These are phyloP conservation scores for Coemansia sp. DNA, from an alignment of 192 early-diverging fungal species.

Conservation along the genomic window DNA sequence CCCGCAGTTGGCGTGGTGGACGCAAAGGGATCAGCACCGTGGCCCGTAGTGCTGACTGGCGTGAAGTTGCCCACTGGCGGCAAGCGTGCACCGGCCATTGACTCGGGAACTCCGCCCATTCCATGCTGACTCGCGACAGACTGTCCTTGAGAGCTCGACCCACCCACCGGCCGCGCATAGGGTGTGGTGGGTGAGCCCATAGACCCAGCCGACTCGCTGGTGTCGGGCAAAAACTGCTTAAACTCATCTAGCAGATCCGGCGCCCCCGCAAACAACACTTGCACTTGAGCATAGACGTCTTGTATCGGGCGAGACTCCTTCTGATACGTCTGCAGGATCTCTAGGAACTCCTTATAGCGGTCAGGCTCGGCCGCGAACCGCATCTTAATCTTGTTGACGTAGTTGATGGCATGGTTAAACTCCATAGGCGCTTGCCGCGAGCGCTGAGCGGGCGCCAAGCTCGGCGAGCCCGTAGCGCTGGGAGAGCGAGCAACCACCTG, in stretches of 20 bases:
- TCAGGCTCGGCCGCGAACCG: slow-evolving; percentile 93
- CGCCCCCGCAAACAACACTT: slow-evolving; percentile 80
- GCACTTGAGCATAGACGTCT: slow-evolving; percentile 97
- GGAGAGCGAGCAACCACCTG: slow-evolving; percentile 32
- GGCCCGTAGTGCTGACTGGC: slow-evolving; percentile 29
- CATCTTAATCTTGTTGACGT: slow-evolving; percentile 99
- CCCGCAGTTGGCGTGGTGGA: slow-evolving; percentile 1
- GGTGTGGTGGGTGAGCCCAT: slow-evolving; percentile 30
- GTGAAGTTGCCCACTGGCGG: slow-evolving; percentile 66
- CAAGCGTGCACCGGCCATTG: slow-evolving; percentile 45
- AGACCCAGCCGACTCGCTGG: slow-evolving; percentile 58
- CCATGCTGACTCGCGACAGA: slow-evolving; percentile 12
- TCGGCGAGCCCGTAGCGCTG: slow-evolving; percentile 35
- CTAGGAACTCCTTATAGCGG: slow-evolving; percentile 96
- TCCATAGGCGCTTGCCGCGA: slow-evolving; percentile 81
- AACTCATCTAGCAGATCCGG: slow-evolving; percentile 96
- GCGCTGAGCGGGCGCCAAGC: slow-evolving; percentile 28
- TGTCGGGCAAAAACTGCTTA: slow-evolving; percentile 97
- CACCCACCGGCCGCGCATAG: slow-evolving; percentile 26
- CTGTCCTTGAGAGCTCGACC: slow-evolving; percentile 18
- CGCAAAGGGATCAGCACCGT: slow-evolving; percentile 30
- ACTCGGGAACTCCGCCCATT: slow-evolving; percentile 19
- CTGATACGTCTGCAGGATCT: slow-evolving; percentile 98
- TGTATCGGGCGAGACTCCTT: slow-evolving; percentile 95
- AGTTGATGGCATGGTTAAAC: slow-evolving; percentile 98